Conservation (phyloP, 2,329 filamentous ascomycete genomes). For the Talaromyces sp. region DNA sequence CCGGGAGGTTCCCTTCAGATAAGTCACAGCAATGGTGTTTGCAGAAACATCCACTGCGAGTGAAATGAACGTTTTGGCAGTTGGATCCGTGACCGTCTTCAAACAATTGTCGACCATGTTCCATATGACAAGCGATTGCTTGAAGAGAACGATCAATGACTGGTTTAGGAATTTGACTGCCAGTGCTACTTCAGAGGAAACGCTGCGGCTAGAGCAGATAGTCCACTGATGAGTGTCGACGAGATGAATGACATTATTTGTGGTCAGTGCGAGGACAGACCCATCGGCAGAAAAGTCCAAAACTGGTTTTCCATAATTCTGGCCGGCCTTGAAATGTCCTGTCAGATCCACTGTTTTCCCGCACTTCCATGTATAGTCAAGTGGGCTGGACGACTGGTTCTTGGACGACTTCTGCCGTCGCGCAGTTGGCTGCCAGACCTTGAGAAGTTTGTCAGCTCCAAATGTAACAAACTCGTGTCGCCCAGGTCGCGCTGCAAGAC, state of each 20-base stretch:
- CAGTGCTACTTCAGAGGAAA: slow-evolving; percentile 60
- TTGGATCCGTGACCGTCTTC: slow-evolving; percentile 55
- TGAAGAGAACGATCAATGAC: slow-evolving; percentile 70
- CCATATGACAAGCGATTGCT: slow-evolving; percentile 67
- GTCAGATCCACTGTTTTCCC: slow-evolving; percentile 49
- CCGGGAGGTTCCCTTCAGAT: slow-evolving; percentile 19
- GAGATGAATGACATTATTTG: slow-evolving; percentile 61
- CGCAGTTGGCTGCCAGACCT: slow-evolving; percentile 74
- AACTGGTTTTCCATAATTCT: neutral
- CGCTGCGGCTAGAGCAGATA: slow-evolving; percentile 63
- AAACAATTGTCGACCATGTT: slow-evolving; percentile 77
- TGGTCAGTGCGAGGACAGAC: slow-evolving; percentile 67
- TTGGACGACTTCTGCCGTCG: slow-evolving; percentile 65
- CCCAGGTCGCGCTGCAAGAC: slow-evolving; percentile 66
- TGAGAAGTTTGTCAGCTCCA: slow-evolving; percentile 72
- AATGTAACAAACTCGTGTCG: slow-evolving; percentile 75
- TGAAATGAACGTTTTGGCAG: slow-evolving; percentile 41
- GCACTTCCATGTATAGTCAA: slow-evolving; percentile 71
- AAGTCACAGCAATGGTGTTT: slow-evolving; percentile 61
- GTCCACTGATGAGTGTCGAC: slow-evolving; percentile 68
- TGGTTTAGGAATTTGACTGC: slow-evolving; percentile 68
- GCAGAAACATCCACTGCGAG: slow-evolving; percentile 67
- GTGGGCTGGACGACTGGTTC: slow-evolving; percentile 46
- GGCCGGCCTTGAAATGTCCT: slow-evolving; percentile 50
- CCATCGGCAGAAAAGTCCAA: slow-evolving; percentile 80